Evolutionary conservation across 2,329 filamentous ascomycete species (phyloP).

Genomic region (Fusarium sp.): DNA sequence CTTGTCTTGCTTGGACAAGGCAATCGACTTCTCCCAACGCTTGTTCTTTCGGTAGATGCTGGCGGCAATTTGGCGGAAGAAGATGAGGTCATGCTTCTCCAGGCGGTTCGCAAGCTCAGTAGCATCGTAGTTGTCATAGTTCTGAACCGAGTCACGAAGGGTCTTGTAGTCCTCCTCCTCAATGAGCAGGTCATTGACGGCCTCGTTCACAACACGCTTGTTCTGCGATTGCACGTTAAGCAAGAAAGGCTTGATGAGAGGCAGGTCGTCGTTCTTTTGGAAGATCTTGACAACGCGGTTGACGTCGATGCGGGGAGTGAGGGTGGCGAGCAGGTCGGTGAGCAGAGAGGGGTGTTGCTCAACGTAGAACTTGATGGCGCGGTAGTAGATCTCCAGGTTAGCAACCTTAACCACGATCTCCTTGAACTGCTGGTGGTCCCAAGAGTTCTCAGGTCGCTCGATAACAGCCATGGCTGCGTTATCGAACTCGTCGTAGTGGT

Average conservation of each 20-base stretch:
- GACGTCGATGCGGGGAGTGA: slow-evolving; percentile 95
- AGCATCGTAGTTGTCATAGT: slow-evolving; percentile 99
- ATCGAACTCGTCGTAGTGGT: slow-evolving; percentile 98
- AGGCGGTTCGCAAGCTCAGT: slow-evolving; percentile 90
- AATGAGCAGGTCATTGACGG: slow-evolving; percentile 96
- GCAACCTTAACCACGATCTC: slow-evolving; percentile 98
- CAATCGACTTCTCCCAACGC: slow-evolving; percentile 99
- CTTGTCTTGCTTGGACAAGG: slow-evolving; percentile 98
- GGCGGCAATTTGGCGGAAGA: slow-evolving; percentile 98
- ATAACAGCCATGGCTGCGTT: slow-evolving; percentile 98
- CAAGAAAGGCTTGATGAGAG: slow-evolving; percentile 98
- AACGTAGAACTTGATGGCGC: slow-evolving; percentile 94
- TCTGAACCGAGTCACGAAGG: slow-evolving; percentile 94
- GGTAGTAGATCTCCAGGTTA: slow-evolving; percentile 99
- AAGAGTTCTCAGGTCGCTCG: slow-evolving; percentile 95
- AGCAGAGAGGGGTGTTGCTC: slow-evolving; percentile 95
- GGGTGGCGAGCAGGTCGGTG: slow-evolving; percentile 91
- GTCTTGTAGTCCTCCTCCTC: slow-evolving; percentile 99
- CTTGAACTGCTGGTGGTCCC: slow-evolving; percentile 99
- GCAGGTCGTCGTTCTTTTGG: slow-evolving; percentile 97
- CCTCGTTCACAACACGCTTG: slow-evolving; percentile 97
- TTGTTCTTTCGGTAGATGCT: slow-evolving; percentile 99
- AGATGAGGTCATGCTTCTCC: slow-evolving; percentile 97
- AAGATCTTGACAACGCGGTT: slow-evolving; percentile 99
- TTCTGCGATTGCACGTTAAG: slow-evolving; percentile 96